Evolutionary conservation across 306 rosid genomes (phyloP), one percentile per base, ranked within the genome.

Genomic region (Quercus parvula): DNA sequence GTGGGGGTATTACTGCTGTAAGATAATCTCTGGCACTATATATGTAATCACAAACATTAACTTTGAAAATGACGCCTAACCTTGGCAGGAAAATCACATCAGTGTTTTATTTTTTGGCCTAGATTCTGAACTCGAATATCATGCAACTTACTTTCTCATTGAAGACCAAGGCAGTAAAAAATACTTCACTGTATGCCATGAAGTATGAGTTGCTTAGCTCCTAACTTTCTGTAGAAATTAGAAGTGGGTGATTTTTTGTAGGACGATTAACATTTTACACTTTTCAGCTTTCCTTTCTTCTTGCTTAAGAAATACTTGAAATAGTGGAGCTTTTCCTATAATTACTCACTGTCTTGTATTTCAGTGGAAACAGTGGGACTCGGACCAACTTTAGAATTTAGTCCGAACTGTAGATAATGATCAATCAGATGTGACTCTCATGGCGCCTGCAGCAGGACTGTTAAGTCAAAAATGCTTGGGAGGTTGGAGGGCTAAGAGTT

Each of bases 331-430:
- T 62, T 30, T 31, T 64, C 46, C 46, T 30, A 11, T 8, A 2
- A 41, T 30, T 64, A 64, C 49, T 64, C 24, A 64, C 31, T 31
- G 71, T 31, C 46, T 64, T 64, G 25, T 19, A 68, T 35, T 35
- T n/a, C 33, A 5, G n/a, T 58, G 18, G 58, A 35, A 63, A 58
- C 75, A 71, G 92, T 74, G 90, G 87, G 82, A 89, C 92, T 74
- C 84, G 72, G 76, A 89, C 87, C 80, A 85, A 83, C 90, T 89
- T 87, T 62, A 87, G 86, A 89, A 89, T 76, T 77, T 89, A 84
- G 92, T 89, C 57, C 71, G 85, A 78, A 90, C 89, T 78, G 81
- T 89, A 51, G 92, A 89, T 84, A 89, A 87, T 85, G 89, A 89
- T 57, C 78, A 84, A 56, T 33, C 86, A 58, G 88, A 88, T 38